phyloP scores from a whole-genome alignment of 495 filamentous ascomycete genomes.

The Amniculicola lignicola region DNA sequence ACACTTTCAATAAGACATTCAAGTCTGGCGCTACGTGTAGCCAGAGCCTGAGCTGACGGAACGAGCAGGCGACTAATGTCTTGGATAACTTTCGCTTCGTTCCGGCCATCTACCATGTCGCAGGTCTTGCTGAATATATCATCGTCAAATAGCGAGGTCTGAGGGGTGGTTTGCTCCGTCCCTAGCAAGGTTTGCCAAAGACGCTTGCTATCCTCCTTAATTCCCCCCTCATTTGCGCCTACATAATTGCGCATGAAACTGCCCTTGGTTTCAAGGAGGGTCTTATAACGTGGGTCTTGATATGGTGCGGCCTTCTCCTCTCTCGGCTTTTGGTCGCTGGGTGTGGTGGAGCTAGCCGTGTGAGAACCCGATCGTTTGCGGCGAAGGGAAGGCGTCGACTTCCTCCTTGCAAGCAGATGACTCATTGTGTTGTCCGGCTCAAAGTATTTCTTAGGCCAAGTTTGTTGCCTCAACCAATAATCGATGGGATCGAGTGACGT shows the following conservation, averaged over 20 bases:
- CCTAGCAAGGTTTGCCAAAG: slow-evolving; percentile 25
- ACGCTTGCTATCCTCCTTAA: slow-evolving; percentile 18
- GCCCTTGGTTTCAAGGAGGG: too few relatives aligned
- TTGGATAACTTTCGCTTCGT: slow-evolving; percentile 29
- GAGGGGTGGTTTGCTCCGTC: slow-evolving; percentile 9
- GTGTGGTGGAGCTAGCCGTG: slow-evolving; percentile 36
- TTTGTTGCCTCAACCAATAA: slow-evolving; percentile 3
- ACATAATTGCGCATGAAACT: slow-evolving; percentile 24
- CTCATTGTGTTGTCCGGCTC: not conserved
- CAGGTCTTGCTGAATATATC: slow-evolving; percentile 24
- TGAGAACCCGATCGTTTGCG: slow-evolving; percentile 42
- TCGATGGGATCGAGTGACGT: slow-evolving; percentile 5
- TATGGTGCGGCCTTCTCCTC: slow-evolving; percentile 45
- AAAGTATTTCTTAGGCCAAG: slow-evolving; percentile 6
- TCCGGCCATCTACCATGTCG: slow-evolving; percentile 11
- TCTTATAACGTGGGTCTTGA: slow-evolving; percentile 17
- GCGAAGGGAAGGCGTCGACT: slow-evolving; percentile 37
- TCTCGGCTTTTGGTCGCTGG: slow-evolving; percentile 45
- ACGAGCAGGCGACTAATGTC: slow-evolving; percentile 30
- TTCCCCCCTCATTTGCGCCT: slow-evolving; percentile 9
- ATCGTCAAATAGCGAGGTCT: slow-evolving; percentile 31
- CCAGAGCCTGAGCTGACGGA: slow-evolving; percentile 27
- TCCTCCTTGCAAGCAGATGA: slow-evolving; percentile 36
- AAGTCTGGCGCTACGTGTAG: slow-evolving; percentile 21
- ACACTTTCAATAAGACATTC: slow-evolving; percentile 26